Percentiles rank a stretch among this genome's conserved stretches.
phyloP scores from a whole-genome alignment of 352 stramenopile species.

The Plasmopara halstedii region DNA sequence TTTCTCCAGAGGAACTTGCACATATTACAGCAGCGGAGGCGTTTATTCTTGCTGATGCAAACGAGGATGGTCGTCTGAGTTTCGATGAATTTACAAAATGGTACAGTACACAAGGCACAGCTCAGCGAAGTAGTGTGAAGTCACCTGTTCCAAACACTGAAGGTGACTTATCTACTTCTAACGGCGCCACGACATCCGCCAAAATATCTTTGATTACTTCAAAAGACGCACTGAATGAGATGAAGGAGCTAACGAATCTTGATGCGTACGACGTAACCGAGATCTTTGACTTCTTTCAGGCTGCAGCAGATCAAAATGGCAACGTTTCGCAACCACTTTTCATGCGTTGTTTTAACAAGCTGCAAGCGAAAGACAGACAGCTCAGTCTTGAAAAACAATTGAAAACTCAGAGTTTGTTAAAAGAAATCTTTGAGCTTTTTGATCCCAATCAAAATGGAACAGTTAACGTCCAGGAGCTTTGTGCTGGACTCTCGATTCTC shows the following conservation, averaged over 20 bases:
- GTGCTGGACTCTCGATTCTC: conserved; percentile 79
- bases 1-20: conserved; percentile 70
- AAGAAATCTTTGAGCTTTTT: conserved; percentile 78
- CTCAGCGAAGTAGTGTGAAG: conserved; percentile 9
- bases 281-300: conserved; percentile 82
- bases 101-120: conserved; percentile 40
- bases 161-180: neutral
- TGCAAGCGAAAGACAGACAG: conserved; percentile 42
- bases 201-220: conserved; percentile 21
- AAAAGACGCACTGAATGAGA: conserved; percentile 50
- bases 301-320: conserved; percentile 51
- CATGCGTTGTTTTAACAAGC: conserved; percentile 80
- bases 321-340: conserved; percentile 61
- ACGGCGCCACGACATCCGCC: conserved; percentile 4
- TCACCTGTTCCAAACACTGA: neutral
- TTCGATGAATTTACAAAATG: conserved; percentile 82
- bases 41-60: conserved; percentile 51
- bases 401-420: conserved; percentile 42
- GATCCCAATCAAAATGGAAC: conserved; percentile 69
- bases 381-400: conserved; percentile 31
- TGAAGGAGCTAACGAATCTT: conserved; percentile 76
- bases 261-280: conserved; percentile 78
- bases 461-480: conserved; percentile 83
- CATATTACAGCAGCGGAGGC: conserved; percentile 57
- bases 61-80: conserved; percentile 62